Conservation (phyloP, 129 eudicot genomes). For the Artemisia argyi region DNA sequence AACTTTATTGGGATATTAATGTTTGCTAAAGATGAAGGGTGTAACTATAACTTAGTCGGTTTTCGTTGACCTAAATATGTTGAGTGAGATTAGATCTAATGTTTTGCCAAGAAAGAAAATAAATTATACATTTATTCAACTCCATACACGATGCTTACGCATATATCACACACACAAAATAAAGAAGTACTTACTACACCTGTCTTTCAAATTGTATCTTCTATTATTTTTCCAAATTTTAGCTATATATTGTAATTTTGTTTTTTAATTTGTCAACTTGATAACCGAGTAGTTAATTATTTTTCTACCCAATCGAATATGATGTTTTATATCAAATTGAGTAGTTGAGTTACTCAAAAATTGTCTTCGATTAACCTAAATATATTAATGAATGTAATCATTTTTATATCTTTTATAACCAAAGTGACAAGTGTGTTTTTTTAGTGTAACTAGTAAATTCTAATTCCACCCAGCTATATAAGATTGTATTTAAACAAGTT, state of each 20-base stretch:
- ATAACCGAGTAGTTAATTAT: not conserved
- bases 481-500: too few relatives aligned
- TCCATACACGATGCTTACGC: not conserved
- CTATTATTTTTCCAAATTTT: not conserved
- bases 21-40: not conserved
- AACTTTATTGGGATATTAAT: not conserved
- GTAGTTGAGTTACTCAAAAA: too few relatives aligned
- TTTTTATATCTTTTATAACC: too few relatives aligned
- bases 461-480: too few relatives aligned
- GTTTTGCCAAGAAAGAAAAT: constrained; percentile 13
- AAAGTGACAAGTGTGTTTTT: too few relatives aligned
- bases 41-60: constrained; percentile 14
- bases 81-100: constrained; percentile 23
- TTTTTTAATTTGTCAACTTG: not conserved
- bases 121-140: constrained; percentile 27
- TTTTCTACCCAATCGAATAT: not conserved
- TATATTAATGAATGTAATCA: too few relatives aligned
- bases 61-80: constrained; percentile 24
- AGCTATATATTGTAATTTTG: not conserved
- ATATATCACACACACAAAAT: not conserved
- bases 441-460: too few relatives aligned
- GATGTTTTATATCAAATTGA: too few relatives aligned
- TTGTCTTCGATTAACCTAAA: too few relatives aligned
- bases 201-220: not conserved
- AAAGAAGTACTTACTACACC: not conserved